A percentile compares a stretch with the other conserved stretches of the same genome.
Evolutionary conservation across 2,329 filamentous ascomycete genomes (phyloP).

Genomic region (Gliomastix tumulicola): DNA sequence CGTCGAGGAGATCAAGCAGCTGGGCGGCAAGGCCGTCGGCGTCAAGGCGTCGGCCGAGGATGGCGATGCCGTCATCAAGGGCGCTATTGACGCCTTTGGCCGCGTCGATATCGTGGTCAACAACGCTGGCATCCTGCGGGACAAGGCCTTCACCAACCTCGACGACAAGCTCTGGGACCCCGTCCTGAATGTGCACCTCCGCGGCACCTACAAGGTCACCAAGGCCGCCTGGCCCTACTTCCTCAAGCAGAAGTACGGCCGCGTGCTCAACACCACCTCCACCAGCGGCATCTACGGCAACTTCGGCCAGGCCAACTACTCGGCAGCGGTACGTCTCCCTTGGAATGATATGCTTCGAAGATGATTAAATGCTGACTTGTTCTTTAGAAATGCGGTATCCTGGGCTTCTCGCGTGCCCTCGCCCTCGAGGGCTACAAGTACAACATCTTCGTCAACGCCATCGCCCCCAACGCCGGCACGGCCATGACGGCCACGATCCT

Average conservation of each 20-base stretch:
- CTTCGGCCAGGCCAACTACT: slow-evolving; percentile 98
- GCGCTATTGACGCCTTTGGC: slow-evolving; percentile 86
- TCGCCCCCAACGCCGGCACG: slow-evolving; percentile 94
- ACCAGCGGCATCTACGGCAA: slow-evolving; percentile 98
- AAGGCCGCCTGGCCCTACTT: slow-evolving; percentile 98
- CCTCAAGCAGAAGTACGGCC: slow-evolving; percentile 97
- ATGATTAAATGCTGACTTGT: too few species aligned
- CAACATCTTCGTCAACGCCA: slow-evolving; percentile 97
- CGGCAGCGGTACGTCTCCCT: slow-evolving; percentile 70
- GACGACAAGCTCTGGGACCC: slow-evolving; percentile 88
- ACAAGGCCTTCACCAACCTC: slow-evolving; percentile 99
- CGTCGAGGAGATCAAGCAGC: slow-evolving; percentile 85
- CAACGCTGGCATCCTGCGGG: slow-evolving; percentile 94
- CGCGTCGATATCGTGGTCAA: slow-evolving; percentile 94
- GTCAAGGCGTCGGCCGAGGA: slow-evolving; percentile 93
- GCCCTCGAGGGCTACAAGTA: slow-evolving; percentile 93
- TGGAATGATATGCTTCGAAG: too few species aligned
- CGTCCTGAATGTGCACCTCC: slow-evolving; percentile 85
- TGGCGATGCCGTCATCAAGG: slow-evolving; percentile 84
- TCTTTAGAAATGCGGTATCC: slow-evolving; percentile 80
- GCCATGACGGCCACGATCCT: slow-evolving; percentile 91
- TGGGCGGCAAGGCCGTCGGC: slow-evolving; percentile 83
- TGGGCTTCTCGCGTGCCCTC: slow-evolving; percentile 89
- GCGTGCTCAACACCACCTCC: slow-evolving; percentile 92
- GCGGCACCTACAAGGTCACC: slow-evolving; percentile 92